Evolutionary conservation across 495 filamentous ascomycete genomes (phyloP).

Genomic region (Penicillium odoratum): DNA sequence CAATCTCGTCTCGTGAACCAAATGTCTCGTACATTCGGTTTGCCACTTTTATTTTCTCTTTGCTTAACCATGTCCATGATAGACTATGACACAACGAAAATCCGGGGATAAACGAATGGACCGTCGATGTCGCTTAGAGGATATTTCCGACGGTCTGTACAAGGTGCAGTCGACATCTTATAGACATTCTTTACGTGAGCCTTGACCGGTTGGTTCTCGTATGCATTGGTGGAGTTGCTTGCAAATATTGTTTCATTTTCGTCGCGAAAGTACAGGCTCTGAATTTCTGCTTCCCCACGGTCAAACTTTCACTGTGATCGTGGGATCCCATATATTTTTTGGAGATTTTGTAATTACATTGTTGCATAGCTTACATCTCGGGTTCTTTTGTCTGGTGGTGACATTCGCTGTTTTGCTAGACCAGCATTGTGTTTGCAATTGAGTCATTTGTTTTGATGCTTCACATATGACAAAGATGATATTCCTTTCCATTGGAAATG

Average conservation of each 20-base stretch:
- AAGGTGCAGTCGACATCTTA: neutral
- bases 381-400: neutral
- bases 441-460: neutral
- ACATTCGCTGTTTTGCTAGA: neutral
- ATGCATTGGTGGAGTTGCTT: constrained; percentile 21
- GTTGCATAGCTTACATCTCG: neutral
- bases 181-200: constrained; percentile 5
- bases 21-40: neutral
- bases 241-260: constrained; percentile 9
- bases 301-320: neutral
- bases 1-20: constrained; percentile 26
- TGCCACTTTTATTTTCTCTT: constrained; percentile 5
- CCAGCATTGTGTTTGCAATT: neutral
- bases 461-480: neutral
- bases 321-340: neutral
- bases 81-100: constrained; percentile 10
- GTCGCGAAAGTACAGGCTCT: neutral
- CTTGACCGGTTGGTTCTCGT: neutral
- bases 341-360: neutral
- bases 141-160: neutral
- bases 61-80: constrained; percentile 14
- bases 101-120: neutral
- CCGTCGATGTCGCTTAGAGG: constrained; percentile 1
- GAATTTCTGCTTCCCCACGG: neutral
- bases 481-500: neutral